These are phyloP conservation scores for Fusarium brachygibbosum DNA, from an alignment of 2,329 filamentous ascomycete genomes.

Conservation along the genomic window DNA sequence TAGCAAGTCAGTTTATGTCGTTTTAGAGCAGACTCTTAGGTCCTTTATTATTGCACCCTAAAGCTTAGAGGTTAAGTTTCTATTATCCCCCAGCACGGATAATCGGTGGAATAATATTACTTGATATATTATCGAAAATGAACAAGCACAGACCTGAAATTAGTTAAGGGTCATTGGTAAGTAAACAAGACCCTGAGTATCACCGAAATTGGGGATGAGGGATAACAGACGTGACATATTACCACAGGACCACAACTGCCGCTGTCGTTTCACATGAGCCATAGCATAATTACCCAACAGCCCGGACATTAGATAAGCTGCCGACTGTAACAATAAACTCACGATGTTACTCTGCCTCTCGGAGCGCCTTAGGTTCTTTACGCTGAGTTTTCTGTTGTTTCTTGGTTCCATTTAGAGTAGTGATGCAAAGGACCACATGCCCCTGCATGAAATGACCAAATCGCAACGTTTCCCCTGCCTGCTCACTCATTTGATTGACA, in stretches of 20 bases:
- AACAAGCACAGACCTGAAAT: neutral
- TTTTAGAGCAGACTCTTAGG: no score
- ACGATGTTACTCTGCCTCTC: slow-evolving; percentile 27
- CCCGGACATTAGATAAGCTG: slow-evolving; percentile 15
- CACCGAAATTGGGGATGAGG: slow-evolving; percentile 8
- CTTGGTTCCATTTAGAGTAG: slow-evolving; percentile 25
- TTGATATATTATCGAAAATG: neutral
- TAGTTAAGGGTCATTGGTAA: neutral
- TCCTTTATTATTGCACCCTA: no score
- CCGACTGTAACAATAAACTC: slow-evolving; percentile 17
- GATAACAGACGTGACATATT: neutral
- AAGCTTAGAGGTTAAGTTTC: no score
- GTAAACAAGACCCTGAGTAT: slow-evolving; percentile 1
- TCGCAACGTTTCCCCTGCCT: slow-evolving; percentile 19
- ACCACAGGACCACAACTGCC: slow-evolving; percentile 2
- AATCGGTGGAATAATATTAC: slow-evolving; percentile 6
- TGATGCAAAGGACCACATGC: slow-evolving; percentile 28
- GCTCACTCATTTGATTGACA: slow-evolving; percentile 16
- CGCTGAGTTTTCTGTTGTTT: slow-evolving; percentile 16
- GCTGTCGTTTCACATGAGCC: slow-evolving; percentile 9
- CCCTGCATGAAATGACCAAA: slow-evolving; percentile 43
- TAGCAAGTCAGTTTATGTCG: no score
- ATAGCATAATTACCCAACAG: slow-evolving; percentile 18
- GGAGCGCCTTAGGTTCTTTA: slow-evolving; percentile 1
- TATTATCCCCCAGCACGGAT: neutral